phyloP scores from a whole-genome alignment of 306 rosid genomes.

The Begonia fuchsioides region DNA sequence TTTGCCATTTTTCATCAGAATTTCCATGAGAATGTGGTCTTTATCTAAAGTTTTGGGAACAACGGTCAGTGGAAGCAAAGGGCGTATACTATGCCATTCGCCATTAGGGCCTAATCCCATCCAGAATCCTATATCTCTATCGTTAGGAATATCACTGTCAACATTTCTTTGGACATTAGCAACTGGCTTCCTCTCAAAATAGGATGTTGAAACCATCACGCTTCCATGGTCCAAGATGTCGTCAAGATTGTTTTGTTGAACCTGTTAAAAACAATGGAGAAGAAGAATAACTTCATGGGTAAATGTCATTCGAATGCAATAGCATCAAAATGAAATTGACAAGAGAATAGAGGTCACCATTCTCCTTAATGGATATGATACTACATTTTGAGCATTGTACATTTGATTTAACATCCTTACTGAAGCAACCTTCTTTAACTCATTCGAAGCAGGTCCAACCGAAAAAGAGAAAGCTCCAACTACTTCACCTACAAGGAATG shows the following conservation, averaged over 20 bases:
- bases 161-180: constrained; percentile 45
- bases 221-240: constrained; percentile 28
- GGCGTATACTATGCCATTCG: constrained; percentile 64
- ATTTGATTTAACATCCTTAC: constrained; percentile 53
- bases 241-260: constrained; percentile 37
- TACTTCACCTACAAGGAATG: constrained; percentile 53
- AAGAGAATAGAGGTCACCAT: constrained; percentile 30
- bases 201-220: constrained; percentile 58
- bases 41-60: constrained; percentile 57
- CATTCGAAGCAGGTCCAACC: constrained; percentile 63
- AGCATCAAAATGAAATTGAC: constrained; percentile 3
- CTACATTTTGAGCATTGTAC: constrained; percentile 27
- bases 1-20: constrained; percentile 80
- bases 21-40: constrained; percentile 73
- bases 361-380: constrained; percentile 49
- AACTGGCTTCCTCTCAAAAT: constrained; percentile 70
- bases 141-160: constrained; percentile 21
- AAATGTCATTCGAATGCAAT: neutral
- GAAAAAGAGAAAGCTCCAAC: constrained; percentile 78
- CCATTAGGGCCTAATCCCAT: constrained; percentile 51
- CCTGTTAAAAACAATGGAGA: constrained; percentile 16
- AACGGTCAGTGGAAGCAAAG: constrained; percentile 76
- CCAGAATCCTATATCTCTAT: constrained; percentile 77
- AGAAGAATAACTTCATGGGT: neutral
- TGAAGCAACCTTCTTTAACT: constrained; percentile 63